Base-by-base conservation (phyloP, 257 asterid genomes). In the Gentiana macrophylla region DNA sequence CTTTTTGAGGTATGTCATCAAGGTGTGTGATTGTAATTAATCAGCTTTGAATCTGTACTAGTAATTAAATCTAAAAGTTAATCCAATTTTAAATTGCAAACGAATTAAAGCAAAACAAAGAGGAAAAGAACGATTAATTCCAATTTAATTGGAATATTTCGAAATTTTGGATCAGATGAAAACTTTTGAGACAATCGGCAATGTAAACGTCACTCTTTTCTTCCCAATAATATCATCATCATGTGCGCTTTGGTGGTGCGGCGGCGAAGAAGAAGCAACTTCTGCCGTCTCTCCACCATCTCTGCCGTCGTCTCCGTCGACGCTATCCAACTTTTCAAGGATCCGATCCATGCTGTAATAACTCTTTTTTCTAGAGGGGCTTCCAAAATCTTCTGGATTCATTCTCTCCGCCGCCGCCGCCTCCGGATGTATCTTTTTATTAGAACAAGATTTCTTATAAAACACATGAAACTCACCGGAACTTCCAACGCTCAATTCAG, bases 181-280 rank as follows among this genome's bases (percentile, higher is more conserved):
- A 35, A 81, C 55, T 2, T 81, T 76, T 10, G 82, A 80, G 53
- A 84, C 84, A 62, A 70, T 82, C 4, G 91, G 91, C 13, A 74
- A 61, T 54, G 77, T 73, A 45, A 84, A 84, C 6, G 80, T 70
- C 62, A 84, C 94, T 60, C 55, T 81, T 73, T 80, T 83, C 83
- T 73, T 84, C 38, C 41, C 41, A 45, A 61, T 76, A 24, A 24
- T 24, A 24, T 24, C 24, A 24, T 24, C 24, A 47, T 69, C 69
- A 35, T 66, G 68, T 55, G 32, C 65, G 38, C 61, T 46, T 48
- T 53, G 53, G 57, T 65, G n/a, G 8, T 6, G 58, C 38, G 4
- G 74, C 58, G 35, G 48, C 36, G 36, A 53, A 57, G 49, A 34
- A 67, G 53, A 10, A 4, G 55, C 52, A 49, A 37, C 43, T 64